Percentiles rank a stretch among this genome's conserved stretches.
These are phyloP conservation scores for Daldinia loculata DNA, from an alignment of 495 filamentous ascomycete species.

Conservation along the genomic window DNA sequence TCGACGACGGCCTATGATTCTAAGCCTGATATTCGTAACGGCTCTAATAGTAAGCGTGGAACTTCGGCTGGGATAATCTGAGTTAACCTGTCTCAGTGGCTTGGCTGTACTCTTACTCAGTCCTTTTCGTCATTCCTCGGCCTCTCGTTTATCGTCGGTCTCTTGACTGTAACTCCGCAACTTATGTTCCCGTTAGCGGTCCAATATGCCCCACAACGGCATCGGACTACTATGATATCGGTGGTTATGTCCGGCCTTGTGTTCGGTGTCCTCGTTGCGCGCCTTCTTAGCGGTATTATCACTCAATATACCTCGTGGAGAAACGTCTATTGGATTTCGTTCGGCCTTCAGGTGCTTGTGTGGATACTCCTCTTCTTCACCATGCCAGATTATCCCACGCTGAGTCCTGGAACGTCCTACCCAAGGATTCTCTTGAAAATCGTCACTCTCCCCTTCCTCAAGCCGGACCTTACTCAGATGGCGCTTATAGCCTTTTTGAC, in stretches of 20 bases:
- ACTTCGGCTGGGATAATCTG: not conserved
- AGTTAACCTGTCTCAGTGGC: constrained; percentile 54
- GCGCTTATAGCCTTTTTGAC: constrained; percentile 51
- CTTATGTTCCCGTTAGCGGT: constrained; percentile 86
- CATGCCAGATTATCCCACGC: constrained; percentile 82
- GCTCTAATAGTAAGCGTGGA: constrained; percentile 63
- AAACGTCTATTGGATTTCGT: constrained; percentile 80
- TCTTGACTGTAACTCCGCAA: constrained; percentile 87
- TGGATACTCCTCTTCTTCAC: constrained; percentile 71
- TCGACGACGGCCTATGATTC: constrained; percentile 72
- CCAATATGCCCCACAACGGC: constrained; percentile 75
- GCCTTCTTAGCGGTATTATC: constrained; percentile 78
- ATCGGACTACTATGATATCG: constrained; percentile 72
- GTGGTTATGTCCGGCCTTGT: constrained; percentile 82
- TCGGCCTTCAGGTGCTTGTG: constrained; percentile 77
- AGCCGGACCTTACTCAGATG: constrained; percentile 74
- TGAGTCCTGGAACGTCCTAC: constrained; percentile 75
- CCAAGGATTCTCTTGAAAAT: constrained; percentile 71
- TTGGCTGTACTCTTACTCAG: constrained; percentile 74
- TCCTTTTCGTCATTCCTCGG: constrained; percentile 70
- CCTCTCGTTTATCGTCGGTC: constrained; percentile 72
- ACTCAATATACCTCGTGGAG: constrained; percentile 77
- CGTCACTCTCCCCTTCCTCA: constrained; percentile 63
- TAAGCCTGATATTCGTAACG: constrained; percentile 71
- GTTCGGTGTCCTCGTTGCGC: constrained; percentile 78